Percentiles rank a stretch among this genome's conserved stretches.
Evolutionary conservation across 176 grass and related monocot genomes (phyloP).

Genomic region (Elymus sibiricus): DNA sequence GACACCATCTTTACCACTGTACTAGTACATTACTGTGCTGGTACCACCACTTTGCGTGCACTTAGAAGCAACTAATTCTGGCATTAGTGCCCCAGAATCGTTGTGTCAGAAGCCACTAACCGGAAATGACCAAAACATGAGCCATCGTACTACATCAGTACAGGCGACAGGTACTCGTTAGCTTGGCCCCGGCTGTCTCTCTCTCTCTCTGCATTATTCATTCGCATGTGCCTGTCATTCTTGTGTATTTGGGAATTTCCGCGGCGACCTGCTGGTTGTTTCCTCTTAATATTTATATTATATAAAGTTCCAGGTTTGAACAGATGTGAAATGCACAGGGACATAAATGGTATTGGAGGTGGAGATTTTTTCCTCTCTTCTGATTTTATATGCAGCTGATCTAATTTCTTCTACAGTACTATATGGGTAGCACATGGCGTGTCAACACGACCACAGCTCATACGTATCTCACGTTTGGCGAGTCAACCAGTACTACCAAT

Average conservation of each 20-base stretch:
- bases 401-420: no score
- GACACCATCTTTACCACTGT: background rate
- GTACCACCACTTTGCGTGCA: background rate
- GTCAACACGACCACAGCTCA: background rate
- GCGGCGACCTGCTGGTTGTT: background rate
- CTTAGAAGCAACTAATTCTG: constrained; percentile 25
- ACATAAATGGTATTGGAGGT: background rate
- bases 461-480: no score
- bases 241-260: background rate
- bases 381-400: background rate
- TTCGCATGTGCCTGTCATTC: constrained; percentile 15
- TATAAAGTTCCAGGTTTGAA: background rate
- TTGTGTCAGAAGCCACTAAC: background rate
- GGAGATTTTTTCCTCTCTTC: background rate
- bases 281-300: no score
- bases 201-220: background rate
- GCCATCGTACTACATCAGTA: background rate
- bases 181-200: background rate
- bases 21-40: no score
- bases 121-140: background rate
- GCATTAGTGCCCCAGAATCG: background rate
- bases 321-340: constrained; percentile 17
- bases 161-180: background rate
- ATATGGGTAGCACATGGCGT: background rate
- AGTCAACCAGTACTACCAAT: constrained; percentile 7